Conservation (phyloP, 202 grass and related monocot genomes). For the Saccharum hybrid region DNA sequence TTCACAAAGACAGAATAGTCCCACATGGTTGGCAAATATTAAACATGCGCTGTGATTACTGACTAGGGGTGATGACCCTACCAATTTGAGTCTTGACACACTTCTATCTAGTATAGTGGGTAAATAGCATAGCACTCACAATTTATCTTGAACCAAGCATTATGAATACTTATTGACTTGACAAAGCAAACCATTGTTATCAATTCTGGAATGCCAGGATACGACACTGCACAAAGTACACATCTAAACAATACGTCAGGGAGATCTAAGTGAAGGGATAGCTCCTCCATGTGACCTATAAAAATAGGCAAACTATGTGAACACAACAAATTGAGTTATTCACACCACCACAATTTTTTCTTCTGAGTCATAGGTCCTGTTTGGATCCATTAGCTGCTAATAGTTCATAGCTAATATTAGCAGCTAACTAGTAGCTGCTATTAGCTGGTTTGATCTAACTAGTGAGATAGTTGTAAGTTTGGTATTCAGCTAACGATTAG, state of each 20-base stretch:
- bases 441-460: too few relatives aligned
- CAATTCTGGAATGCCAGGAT: conserved; percentile 15
- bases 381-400: too few relatives aligned
- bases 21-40: background rate
- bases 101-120: background rate
- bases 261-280: conserved; percentile 2
- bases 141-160: background rate
- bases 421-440: too few relatives aligned
- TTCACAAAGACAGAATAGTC: background rate
- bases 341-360: background rate
- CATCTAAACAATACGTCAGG: background rate
- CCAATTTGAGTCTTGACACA: conserved; percentile 1
- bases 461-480: too few relatives aligned
- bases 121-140: background rate
- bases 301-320: background rate
- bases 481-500: too few relatives aligned
- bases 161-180: background rate
- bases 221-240: background rate
- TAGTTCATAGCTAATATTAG: too few relatives aligned
- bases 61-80: background rate
- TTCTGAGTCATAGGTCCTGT: background rate
- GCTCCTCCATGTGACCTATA: background rate
- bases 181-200: background rate
- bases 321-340: background rate
- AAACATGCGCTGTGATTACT: background rate